Percentiles rank a stretch among this genome's conserved stretches.
Conservation (phyloP, 1,284 basidiomycete species). For the Gomphus bonarii region DNA sequence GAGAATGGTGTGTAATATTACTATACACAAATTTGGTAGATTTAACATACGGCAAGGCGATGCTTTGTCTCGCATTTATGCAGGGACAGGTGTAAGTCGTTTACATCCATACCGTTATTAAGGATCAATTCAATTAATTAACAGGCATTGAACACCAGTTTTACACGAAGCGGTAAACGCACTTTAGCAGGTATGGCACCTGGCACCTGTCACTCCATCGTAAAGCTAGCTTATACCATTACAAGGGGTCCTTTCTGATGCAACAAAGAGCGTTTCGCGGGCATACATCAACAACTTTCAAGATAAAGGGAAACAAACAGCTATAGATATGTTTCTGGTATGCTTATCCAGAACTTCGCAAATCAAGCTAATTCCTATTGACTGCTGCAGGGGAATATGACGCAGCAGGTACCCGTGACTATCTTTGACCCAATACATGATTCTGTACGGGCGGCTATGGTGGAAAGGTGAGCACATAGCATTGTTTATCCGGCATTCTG, state of each 20-base stretch:
- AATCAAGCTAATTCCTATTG: not conserved
- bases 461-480: slow-evolving; percentile 40
- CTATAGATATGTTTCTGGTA: slow-evolving; percentile 93
- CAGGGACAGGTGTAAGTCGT: slow-evolving; percentile 76
- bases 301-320: slow-evolving; percentile 88
- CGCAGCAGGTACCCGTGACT: slow-evolving; percentile 76
- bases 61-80: slow-evolving; percentile 84
- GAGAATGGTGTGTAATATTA: slow-evolving; percentile 52
- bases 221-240: slow-evolving; percentile 6
- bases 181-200: slow-evolving; percentile 62
- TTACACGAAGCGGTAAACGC: slow-evolving; percentile 88
- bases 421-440: slow-evolving; percentile 95
- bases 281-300: slow-evolving; percentile 99
- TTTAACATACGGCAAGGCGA: slow-evolving; percentile 34
- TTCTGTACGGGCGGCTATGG: slow-evolving; percentile 61
- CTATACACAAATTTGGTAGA: not conserved
- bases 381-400: slow-evolving; percentile 72
- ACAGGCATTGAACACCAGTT: slow-evolving; percentile 82
- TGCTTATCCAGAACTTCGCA: slow-evolving; percentile 17
- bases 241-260: slow-evolving; percentile 83
- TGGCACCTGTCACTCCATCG: slow-evolving; percentile 12
- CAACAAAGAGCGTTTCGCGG: slow-evolving; percentile 89
- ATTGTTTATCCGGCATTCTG: not conserved
- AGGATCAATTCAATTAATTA: not conserved
- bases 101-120: not conserved